Percentiles rank a stretch among this genome's conserved stretches.
Conservation (phyloP, 805 yeast genomes). For the Ogataea ramenticola region DNA sequence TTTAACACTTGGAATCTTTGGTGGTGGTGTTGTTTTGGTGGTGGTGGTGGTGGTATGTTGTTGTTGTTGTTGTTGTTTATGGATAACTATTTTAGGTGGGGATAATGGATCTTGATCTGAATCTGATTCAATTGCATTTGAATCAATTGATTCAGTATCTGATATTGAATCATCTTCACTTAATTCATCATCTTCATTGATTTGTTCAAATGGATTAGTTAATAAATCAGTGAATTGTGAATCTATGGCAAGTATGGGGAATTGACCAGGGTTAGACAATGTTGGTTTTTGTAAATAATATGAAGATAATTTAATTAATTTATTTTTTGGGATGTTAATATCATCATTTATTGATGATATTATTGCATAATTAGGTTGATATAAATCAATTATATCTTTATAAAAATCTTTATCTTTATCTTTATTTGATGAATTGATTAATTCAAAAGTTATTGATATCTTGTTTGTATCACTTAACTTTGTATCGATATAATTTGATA, state of each 20-base stretch:
- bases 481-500: not conserved
- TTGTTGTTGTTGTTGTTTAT: no score
- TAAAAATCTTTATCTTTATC: constrained; percentile 31
- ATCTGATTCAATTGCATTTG: no score
- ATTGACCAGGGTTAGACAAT: not conserved
- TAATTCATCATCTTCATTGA: not conserved
- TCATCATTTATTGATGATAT: constrained; percentile 24
- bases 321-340: no score
- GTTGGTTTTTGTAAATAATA: not conserved
- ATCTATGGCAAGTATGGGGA: not conserved
- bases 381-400: constrained; percentile 46
- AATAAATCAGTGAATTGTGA: not conserved
- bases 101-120: no score
- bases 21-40: not conserved
- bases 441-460: constrained; percentile 47
- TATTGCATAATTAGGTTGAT: constrained; percentile 50
- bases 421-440: constrained; percentile 41
- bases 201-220: not conserved
- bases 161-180: no score
- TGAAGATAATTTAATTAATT: not conserved
- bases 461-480: constrained; percentile 20
- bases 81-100: no score
- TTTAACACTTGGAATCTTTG: not conserved
- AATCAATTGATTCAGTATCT: not conserved
- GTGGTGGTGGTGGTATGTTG: no score